Evolutionary conservation across 148 eudicot species (phyloP).

Genomic region (Diospyros lotus): DNA sequence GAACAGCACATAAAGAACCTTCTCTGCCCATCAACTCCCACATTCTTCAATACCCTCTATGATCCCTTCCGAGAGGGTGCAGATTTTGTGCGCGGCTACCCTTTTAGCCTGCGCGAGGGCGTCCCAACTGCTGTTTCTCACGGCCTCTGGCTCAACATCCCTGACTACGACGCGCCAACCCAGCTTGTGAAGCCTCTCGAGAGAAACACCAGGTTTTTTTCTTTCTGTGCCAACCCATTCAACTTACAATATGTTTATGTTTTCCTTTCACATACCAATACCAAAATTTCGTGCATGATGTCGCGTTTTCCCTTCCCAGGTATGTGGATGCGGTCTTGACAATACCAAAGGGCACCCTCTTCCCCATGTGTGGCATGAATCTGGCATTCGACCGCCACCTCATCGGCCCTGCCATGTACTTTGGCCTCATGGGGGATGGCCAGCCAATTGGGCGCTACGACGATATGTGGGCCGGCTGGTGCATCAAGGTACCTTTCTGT

Average conservation of each 20-base stretch:
- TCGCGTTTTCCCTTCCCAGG: constrained; percentile 18
- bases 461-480: constrained; percentile 78
- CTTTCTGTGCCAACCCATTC: neutral
- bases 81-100: constrained; percentile 71
- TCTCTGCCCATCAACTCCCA: constrained; percentile 55
- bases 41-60: constrained; percentile 64
- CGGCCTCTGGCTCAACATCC: constrained; percentile 68
- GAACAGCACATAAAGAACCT: constrained; percentile 61
- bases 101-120: constrained; percentile 57
- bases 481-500: constrained; percentile 34
- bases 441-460: constrained; percentile 72
- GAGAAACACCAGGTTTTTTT: constrained; percentile 45
- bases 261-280: neutral
- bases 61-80: constrained; percentile 64
- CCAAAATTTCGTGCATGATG: neutral
- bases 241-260: neutral
- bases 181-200: constrained; percentile 72
- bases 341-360: constrained; percentile 56
- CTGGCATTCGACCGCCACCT: constrained; percentile 59
- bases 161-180: constrained; percentile 70
- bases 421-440: constrained; percentile 74
- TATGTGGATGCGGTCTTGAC: constrained; percentile 62
- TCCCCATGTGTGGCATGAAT: constrained; percentile 78
- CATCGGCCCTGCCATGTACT: constrained; percentile 68
- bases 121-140: constrained; percentile 65